Base-by-base conservation (phyloP, 2,329 filamentous ascomycete species). In the Trichoderma sp. region DNA sequence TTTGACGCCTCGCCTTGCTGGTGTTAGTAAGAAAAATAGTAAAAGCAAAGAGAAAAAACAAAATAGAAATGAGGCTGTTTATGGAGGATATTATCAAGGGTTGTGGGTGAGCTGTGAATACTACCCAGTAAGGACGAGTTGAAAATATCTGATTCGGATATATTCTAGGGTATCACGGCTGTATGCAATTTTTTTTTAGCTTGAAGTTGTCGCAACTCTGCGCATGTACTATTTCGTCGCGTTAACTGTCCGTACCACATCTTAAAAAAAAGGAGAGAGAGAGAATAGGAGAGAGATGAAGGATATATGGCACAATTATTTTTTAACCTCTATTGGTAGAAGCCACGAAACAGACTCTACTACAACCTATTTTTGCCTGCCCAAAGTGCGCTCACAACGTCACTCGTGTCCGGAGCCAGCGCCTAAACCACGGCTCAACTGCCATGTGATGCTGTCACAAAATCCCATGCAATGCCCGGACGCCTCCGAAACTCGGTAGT, bases 401-500 rank as follows among this genome's bases (percentile, higher is more conserved):
- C 65, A 68, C 41, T 33, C 3, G 29, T 12, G 33, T 31, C 41
- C 65, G 65, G 65, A 53, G 29, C 4, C 65, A 56, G 65, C 65
- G 41, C 65, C 65, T 68, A 56, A 68, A 68, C 65, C 8, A 9
- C 65, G 65, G 65, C 41, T 56, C 18, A 35, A 29, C n/a, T 4
- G 18, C 45, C 29, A 33, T 18, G 50, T n/a, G 41, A 45, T 45
- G 7, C 16, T 18, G 45, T 53, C 18, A 56, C 9, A 41, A 41
- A 27, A 14, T 50, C 14, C 66, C 50, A 35, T 27, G n/a, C n/a
- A 29, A 27, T 27, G 21, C 18, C 14, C 67, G 31, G 50, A 12
- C 50, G 18, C 31, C 18, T 35, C 67, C 31, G 56, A 73, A 45
- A 12, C 38, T 74, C 71, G 71, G 71, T 27, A 74, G 71, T 65